Base-by-base conservation (phyloP, 768 basidiomycete species). In the Crepidotus variabilis region DNA sequence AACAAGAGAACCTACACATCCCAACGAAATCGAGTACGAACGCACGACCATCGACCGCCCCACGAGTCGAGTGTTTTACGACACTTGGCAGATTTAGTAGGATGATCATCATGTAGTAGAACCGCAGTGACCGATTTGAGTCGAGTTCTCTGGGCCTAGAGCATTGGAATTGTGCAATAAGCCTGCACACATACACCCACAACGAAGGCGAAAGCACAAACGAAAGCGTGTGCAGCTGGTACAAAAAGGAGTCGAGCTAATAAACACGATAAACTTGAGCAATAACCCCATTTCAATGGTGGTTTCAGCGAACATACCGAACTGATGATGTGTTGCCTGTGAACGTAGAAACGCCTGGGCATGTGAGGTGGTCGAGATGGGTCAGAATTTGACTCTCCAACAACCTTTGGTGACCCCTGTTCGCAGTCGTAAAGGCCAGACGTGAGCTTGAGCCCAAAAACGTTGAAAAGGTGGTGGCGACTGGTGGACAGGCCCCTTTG, bases 1-100 rank as follows among this genome's bases (percentile, higher is more conserved):
- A 20, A 11, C 13, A 34, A 16, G 34, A 22, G 18, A 14, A 47
- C 77, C 85, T 62, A 91, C 90, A 82, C 76, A 84, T 77, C 54
- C 90, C 90, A 56, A 92, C 80, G 64, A 92, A 92, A 67, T 92
- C 90, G 57, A 92, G 81, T 33, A 92, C 69, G 63, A 90, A 70
- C 9, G 81, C 74, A 61, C 85, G 77, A n/a, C 84, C 83, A 55
- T 85, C 79, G 24, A 76, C 67, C 52, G 81, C 71, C 4, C 81
- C 80, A 36, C 76, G 68, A 28, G 73, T 75, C 54, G 78, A 74
- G 62, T 92, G 90, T 34, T 71, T 72, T 82, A 85, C 88, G 35
- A 92, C 57, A 60, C 77, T 81, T 32, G 82, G 77, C 34, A 73
- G 58, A 58, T 90, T 90, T 70, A 84, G 76, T 57, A 80, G 63